A percentile compares a stretch with the other conserved stretches of the same genome.
Evolutionary conservation across 176 grass and related monocot genomes (phyloP).

Genomic region (Zea mays): DNA sequence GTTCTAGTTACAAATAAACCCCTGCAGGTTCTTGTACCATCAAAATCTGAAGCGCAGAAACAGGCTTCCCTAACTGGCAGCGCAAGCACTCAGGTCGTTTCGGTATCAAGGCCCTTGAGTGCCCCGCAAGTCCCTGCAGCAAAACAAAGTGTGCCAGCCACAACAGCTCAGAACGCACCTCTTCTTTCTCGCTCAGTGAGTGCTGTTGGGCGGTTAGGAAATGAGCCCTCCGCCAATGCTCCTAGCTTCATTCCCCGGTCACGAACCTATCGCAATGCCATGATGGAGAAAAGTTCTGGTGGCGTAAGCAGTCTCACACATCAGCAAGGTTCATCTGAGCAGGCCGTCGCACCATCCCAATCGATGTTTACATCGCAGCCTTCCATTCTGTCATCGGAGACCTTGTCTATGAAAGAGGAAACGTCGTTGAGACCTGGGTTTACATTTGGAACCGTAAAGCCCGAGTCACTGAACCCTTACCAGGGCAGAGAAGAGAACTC

Average conservation of each 20-base stretch:
- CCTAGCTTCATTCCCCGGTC: slow-evolving; percentile 66
- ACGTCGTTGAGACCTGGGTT: slow-evolving; percentile 52
- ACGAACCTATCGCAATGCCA: slow-evolving; percentile 88
- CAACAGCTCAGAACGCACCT: slow-evolving; percentile 49
- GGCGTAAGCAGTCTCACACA: slow-evolving; percentile 36
- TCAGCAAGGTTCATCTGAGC: slow-evolving; percentile 38
- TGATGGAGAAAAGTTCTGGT: slow-evolving; percentile 62
- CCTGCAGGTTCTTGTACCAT: slow-evolving; percentile 29
- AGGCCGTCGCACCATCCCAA: slow-evolving; percentile 42
- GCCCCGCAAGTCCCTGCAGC: slow-evolving; percentile 69
- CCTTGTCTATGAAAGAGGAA: slow-evolving; percentile 43
- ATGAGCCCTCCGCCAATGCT: slow-evolving; percentile 59
- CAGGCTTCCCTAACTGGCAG: slow-evolving; percentile 35
- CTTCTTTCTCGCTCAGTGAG: slow-evolving; percentile 71
- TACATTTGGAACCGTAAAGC: slow-evolving; percentile 67
- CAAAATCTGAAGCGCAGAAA: slow-evolving; percentile 57
- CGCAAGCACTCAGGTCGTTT: slow-evolving; percentile 36
- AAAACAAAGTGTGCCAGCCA: slow-evolving; percentile 44
- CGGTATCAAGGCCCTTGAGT: slow-evolving; percentile 63
- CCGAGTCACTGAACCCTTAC: slow-evolving; percentile 53
- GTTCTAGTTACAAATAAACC: slow-evolving; percentile 38
- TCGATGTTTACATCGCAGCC: slow-evolving; percentile 51
- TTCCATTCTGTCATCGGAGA: slow-evolving; percentile 45
- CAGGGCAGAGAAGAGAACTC: slow-evolving; percentile 51
- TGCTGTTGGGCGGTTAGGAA: slow-evolving; percentile 66